phyloP scores from a whole-genome alignment of 345 rosid species.

The Arabidopsis suecica region DNA sequence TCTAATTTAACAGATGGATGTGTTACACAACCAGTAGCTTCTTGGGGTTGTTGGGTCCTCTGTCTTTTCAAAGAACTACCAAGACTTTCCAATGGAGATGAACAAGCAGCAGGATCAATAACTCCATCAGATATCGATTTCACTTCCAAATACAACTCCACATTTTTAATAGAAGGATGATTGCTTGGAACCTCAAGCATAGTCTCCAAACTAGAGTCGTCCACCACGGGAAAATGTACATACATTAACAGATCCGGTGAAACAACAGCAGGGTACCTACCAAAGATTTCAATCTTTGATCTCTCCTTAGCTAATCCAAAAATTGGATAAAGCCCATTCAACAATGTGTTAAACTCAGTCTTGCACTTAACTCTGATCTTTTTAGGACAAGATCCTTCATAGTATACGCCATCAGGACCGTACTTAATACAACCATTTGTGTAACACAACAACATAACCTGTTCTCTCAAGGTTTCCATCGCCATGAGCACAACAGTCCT shows the following conservation, averaged over 20 bases:
- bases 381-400: slow-evolving; percentile 8
- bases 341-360: neutral
- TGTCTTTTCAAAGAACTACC: neutral
- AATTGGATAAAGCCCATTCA: slow-evolving; percentile 14
- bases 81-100: neutral
- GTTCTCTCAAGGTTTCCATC: neutral
- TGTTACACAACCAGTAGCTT: too few species aligned
- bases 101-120: neutral
- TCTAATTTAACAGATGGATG: slow-evolving; percentile 17
- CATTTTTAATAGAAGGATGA: neutral
- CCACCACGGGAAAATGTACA: neutral
- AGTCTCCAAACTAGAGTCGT: slow-evolving; percentile 4
- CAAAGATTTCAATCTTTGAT: neutral
- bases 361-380: neutral
- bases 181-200: slow-evolving; percentile 30
- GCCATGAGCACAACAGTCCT: slow-evolving; percentile 11
- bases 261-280: slow-evolving; percentile 10
- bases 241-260: neutral
- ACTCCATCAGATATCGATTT: neutral
- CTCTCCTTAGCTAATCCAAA: neutral
- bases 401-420: slow-evolving; percentile 17
- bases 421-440: slow-evolving; percentile 23
- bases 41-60: neutral
- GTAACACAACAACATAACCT: slow-evolving; percentile 24
- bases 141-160: slow-evolving; percentile 21